phyloP scores from a whole-genome alignment of 2,329 filamentous ascomycete genomes.

The Paracorniculantispora psalliotae region DNA sequence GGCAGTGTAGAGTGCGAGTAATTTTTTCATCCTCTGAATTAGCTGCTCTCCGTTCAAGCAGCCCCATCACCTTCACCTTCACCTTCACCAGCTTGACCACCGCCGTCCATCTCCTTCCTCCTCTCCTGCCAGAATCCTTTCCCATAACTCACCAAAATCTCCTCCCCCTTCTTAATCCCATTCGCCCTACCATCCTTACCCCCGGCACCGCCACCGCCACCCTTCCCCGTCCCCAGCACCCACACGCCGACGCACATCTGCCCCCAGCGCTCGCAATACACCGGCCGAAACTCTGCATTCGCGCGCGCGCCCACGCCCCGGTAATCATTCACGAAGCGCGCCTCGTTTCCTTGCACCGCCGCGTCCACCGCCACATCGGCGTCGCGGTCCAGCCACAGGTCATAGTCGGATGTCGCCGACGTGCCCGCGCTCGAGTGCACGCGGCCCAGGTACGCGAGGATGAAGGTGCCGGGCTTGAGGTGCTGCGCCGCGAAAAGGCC shows the following conservation, averaged over 20 bases:
- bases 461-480: slow-evolving; percentile 49
- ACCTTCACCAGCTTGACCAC: background rate
- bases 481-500: slow-evolving; percentile 56
- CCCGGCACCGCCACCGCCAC: slow-evolving; percentile 21
- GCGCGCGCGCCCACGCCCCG: slow-evolving; percentile 49
- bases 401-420: slow-evolving; percentile 47
- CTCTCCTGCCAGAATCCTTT: slow-evolving; percentile 60
- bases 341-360: slow-evolving; percentile 54
- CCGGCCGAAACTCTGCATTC: slow-evolving; percentile 56
- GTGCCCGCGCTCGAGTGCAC: slow-evolving; percentile 41
- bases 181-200: slow-evolving; percentile 18
- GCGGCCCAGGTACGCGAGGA: slow-evolving; percentile 58
- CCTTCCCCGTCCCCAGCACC: slow-evolving; percentile 32
- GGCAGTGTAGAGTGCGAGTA: too few species aligned
- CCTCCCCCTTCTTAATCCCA: slow-evolving; percentile 53
- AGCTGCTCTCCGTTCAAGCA: background rate
- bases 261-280: slow-evolving; percentile 48
- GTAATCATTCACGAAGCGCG: slow-evolving; percentile 63
- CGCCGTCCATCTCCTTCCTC: slow-evolving; percentile 23
- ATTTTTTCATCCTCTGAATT: too few species aligned
- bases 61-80: background rate
- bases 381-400: slow-evolving; percentile 57
- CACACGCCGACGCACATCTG: slow-evolving; percentile 55
- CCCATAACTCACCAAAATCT: slow-evolving; percentile 62
- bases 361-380: slow-evolving; percentile 57